These are phyloP conservation scores for Auxenochlorella pyrenoidosa DNA, from an alignment of 139 green algal genomes.

Conservation along the genomic window DNA sequence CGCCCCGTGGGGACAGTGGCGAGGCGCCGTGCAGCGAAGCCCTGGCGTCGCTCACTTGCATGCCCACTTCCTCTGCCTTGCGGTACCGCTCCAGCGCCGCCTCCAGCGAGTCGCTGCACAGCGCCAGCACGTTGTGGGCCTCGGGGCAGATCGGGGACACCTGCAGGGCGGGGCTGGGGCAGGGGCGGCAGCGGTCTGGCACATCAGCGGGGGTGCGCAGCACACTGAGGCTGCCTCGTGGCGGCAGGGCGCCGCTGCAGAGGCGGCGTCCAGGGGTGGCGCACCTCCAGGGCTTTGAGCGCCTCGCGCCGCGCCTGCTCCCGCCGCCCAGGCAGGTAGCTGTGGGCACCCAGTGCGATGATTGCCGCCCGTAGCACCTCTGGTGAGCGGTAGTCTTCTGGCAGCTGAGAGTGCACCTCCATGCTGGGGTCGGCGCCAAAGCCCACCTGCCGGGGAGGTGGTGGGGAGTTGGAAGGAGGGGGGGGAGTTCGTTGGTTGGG, in stretches of 20 bases:
- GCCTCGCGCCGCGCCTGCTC: background rate
- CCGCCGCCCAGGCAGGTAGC: background rate
- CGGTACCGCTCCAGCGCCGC: background rate
- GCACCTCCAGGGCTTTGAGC: background rate
- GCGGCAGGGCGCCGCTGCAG: too few relatives aligned
- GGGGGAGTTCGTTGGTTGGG: too few relatives aligned
- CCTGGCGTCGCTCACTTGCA: background rate
- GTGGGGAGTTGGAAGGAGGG: too few relatives aligned
- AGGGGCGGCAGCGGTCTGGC: too few relatives aligned
- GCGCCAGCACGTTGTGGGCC: slow-evolving; percentile 9
- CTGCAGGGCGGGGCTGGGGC: background rate
- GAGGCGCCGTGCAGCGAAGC: too few relatives aligned
- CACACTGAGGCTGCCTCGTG: too few relatives aligned
- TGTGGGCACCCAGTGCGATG: background rate
- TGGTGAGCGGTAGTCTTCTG: background rate
- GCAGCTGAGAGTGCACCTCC: background rate
- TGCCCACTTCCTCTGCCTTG: background rate
- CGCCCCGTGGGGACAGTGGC: too few relatives aligned
- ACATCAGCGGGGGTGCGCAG: too few relatives aligned
- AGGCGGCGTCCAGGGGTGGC: too few relatives aligned
- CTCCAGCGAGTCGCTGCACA: background rate
- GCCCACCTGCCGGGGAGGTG: too few relatives aligned
- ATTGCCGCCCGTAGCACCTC: background rate
- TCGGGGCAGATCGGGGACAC: background rate
- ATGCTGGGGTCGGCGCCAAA: too few relatives aligned